Evolutionary conservation across 2,329 filamentous ascomycete genomes (phyloP).

Genomic region (Coniochaeta ligniaria): DNA sequence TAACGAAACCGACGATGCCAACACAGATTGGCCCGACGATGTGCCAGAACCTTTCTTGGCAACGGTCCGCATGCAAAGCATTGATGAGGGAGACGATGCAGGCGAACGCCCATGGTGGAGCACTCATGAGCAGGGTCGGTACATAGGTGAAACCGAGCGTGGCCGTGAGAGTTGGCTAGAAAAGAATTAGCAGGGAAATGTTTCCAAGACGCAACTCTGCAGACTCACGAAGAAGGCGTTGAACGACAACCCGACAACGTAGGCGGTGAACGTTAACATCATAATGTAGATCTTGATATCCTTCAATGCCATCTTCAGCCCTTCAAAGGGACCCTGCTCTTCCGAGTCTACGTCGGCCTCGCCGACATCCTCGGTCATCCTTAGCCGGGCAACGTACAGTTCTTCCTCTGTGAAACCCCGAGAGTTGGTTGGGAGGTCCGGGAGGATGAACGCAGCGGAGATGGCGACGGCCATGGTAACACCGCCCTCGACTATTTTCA

Average conservation of each 20-base stretch:
- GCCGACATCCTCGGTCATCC: slow-evolving; percentile 51
- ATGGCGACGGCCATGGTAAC: slow-evolving; percentile 42
- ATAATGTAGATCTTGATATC: slow-evolving; percentile 57
- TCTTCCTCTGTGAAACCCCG: slow-evolving; percentile 55
- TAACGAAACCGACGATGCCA: slow-evolving; percentile 50
- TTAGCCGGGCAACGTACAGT: slow-evolving; percentile 42
- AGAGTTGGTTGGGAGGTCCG: slow-evolving; percentile 49
- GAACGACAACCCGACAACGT: slow-evolving; percentile 51
- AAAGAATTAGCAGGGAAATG: slow-evolving; percentile 6
- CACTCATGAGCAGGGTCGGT: slow-evolving; percentile 46
- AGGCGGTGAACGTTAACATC: slow-evolving; percentile 55
- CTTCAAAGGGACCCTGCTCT: slow-evolving; percentile 42
- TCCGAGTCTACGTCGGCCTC: slow-evolving; percentile 45
- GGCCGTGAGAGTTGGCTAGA: slow-evolving; percentile 39
- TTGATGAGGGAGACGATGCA: slow-evolving; percentile 48
- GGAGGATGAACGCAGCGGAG: slow-evolving; percentile 38
- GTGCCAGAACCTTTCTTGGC: slow-evolving; percentile 53
- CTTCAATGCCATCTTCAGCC: slow-evolving; percentile 50
- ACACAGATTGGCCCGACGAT: slow-evolving; percentile 44
- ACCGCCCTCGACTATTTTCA: slow-evolving; percentile 39
- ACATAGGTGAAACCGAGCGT: slow-evolving; percentile 46
- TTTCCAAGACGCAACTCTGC: neutral
- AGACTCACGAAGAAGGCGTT: slow-evolving; percentile 48
- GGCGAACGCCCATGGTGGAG: slow-evolving; percentile 52
- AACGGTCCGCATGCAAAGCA: slow-evolving; percentile 48